Percentiles rank a stretch among this genome's conserved stretches.
These are phyloP conservation scores for Austroboletus novae-zelandiae DNA, from an alignment of 1,284 basidiomycete species.

Conservation along the genomic window DNA sequence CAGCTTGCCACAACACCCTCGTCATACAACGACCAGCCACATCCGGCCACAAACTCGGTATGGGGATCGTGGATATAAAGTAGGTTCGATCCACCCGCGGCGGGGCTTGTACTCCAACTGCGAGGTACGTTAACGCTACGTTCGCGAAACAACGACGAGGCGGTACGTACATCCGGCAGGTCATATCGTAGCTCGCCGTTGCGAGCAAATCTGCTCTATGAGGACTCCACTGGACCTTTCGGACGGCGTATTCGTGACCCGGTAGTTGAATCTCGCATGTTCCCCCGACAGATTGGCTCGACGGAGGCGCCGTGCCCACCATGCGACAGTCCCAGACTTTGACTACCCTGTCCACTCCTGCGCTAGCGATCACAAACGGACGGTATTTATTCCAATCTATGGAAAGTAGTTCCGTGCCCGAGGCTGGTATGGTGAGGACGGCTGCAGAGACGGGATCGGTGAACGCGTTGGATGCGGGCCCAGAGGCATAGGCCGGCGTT, in stretches of 20 bases:
- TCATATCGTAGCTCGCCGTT: constrained; percentile 95
- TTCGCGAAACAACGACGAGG: neutral
- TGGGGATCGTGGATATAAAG: constrained; percentile 80
- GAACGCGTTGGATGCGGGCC: constrained; percentile 49
- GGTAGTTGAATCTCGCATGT: constrained; percentile 63
- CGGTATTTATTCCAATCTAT: constrained; percentile 94
- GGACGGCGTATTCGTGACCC: constrained; percentile 81
- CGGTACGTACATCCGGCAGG: constrained; percentile 76
- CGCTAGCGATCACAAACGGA: constrained; percentile 75
- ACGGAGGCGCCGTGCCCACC: constrained; percentile 52
- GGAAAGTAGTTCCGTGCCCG: constrained; percentile 69
- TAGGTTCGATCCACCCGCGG: constrained; percentile 53
- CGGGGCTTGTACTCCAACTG: constrained; percentile 66
- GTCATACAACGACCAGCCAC: constrained; percentile 87
- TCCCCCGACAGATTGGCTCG: constrained; percentile 58
- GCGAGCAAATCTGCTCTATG: constrained; percentile 77
- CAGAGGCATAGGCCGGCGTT: constrained; percentile 45
- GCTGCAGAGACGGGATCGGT: constrained; percentile 62
- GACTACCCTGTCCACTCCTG: constrained; percentile 76
- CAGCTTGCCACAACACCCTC: constrained; percentile 83
- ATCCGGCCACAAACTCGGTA: constrained; percentile 93
- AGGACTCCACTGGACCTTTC: constrained; percentile 80
- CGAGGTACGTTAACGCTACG: constrained; percentile 1
- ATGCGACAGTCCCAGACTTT: constrained; percentile 88
- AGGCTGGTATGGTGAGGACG: constrained; percentile 68